phyloP scores from a whole-genome alignment of 345 rosid species.

The Linum lewisii region DNA sequence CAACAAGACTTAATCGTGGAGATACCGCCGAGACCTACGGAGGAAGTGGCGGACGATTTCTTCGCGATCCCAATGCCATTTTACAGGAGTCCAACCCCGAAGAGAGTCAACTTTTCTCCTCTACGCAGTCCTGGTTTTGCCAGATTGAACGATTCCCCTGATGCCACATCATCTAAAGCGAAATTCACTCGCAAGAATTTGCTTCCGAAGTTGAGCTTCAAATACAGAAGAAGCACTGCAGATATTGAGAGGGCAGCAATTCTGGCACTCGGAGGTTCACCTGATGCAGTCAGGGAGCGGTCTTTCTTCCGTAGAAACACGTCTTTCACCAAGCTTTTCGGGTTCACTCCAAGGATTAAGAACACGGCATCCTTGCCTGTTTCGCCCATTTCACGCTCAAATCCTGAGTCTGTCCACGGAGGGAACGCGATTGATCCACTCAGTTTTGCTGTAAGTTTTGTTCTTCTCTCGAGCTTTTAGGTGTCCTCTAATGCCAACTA shows the following conservation, averaged over 20 bases:
- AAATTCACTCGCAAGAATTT: constrained; percentile 45
- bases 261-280: constrained; percentile 51
- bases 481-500: not conserved
- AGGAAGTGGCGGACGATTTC: constrained; percentile 30
- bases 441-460: constrained; percentile 35
- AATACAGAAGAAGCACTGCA: constrained; percentile 29
- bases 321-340: constrained; percentile 42
- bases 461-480: not conserved
- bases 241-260: constrained; percentile 77
- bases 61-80: constrained; percentile 34
- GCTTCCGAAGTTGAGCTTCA: constrained; percentile 74
- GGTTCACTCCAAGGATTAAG: constrained; percentile 39
- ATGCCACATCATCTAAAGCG: constrained; percentile 32
- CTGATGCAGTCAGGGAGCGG: constrained; percentile 22
- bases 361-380: constrained; percentile 59
- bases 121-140: constrained; percentile 49
- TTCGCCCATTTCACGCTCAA: constrained; percentile 65
- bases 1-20: constrained; percentile 32
- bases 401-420: constrained; percentile 87
- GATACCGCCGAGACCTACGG: constrained; percentile 35
- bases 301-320: constrained; percentile 41
- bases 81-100: constrained; percentile 50
- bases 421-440: constrained; percentile 29
- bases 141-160: constrained; percentile 24
- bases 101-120: constrained; percentile 76